Percentiles rank a stretch among this genome's conserved stretches.
Evolutionary conservation across 1,284 basidiomycete species (phyloP).

Genomic region (Apiotrichum mycotoxinovorans): DNA sequence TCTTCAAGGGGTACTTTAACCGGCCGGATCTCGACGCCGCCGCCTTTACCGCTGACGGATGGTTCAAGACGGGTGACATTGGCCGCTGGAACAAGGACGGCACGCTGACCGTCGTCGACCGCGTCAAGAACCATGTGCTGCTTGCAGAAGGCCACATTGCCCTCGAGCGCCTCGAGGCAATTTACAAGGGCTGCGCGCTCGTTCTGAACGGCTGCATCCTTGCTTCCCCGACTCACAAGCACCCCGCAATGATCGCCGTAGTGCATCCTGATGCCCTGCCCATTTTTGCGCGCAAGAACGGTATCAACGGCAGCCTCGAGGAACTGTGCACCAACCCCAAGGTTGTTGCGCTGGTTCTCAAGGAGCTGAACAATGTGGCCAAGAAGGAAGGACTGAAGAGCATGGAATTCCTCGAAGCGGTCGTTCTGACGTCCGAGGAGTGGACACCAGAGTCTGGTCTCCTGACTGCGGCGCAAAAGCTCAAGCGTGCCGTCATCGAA

Average conservation of each 20-base stretch:
- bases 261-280: slow-evolving; percentile 72
- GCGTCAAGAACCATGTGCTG: slow-evolving; percentile 53
- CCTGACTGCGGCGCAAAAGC: slow-evolving; percentile 87
- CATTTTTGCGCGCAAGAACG: slow-evolving; percentile 52
- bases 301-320: slow-evolving; percentile 53
- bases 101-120: slow-evolving; percentile 76
- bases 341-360: slow-evolving; percentile 66
- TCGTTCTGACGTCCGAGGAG: slow-evolving; percentile 77
- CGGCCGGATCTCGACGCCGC: slow-evolving; percentile 84
- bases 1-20: slow-evolving; percentile 68
- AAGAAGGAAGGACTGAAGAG: slow-evolving; percentile 83
- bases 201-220: slow-evolving; percentile 84
- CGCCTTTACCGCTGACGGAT: slow-evolving; percentile 81
- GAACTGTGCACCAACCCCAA: slow-evolving; percentile 62
- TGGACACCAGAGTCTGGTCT: slow-evolving; percentile 90
- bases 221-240: slow-evolving; percentile 73
- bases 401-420: slow-evolving; percentile 73
- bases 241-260: slow-evolving; percentile 76
- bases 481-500: slow-evolving; percentile 71
- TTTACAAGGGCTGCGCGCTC: slow-evolving; percentile 81
- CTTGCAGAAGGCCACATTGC: slow-evolving; percentile 65
- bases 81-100: slow-evolving; percentile 59
- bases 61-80: slow-evolving; percentile 66
- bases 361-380: slow-evolving; percentile 73
- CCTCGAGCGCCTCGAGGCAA: slow-evolving; percentile 86